Base-by-base conservation (phyloP, 352 stramenopile species). In the Halophytophthora batemanensis region DNA sequence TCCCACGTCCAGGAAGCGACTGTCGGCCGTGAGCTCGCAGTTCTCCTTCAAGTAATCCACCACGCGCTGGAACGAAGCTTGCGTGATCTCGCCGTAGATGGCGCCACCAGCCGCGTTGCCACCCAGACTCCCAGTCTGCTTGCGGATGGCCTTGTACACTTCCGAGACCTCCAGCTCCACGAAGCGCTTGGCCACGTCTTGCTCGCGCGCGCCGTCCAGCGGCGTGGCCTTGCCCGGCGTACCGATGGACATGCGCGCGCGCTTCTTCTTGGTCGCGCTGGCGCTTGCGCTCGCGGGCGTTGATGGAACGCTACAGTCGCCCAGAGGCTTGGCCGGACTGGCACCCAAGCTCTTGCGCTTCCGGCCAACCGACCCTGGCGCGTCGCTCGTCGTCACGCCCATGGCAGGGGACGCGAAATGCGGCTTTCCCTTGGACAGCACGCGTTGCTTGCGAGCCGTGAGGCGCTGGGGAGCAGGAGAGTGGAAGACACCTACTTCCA, bases 21-120 rank as follows among this genome's bases (percentile, higher is more conserved):
- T 98, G 14, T 76, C 55, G 17, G 74, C 59, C 37, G 72, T 78
- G 36, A 99, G 74, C 52, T 91, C 85, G 31, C 93, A 98, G 25
- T 98, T 46, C 18, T 96, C 77, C 45, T 97, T 93, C 64, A 98
- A 81, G 50, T 95, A 94, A 61, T 98, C 92, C 1, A 98, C 80
- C 47, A 98, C 91, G 37, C 95, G 94, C 69, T 98, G 96, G 84
- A 99, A 98, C 22, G 88, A 97, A 25, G 86, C 87, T 38, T 96
- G 84, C 12, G 96, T 99, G 56, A 99, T 90, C 70, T 99, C 97
- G 15, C 97, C 97, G 65, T 99, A 99, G 60, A 99, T 99, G 19
- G 96, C 93, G 23, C 97, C 97, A 47, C 90, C 90, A 2, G 90
- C 84, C 3, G 87, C 94, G 59, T 98, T 98, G 15, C 96, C 96